These are phyloP conservation scores for Populus pruinosa DNA, from an alignment of 345 rosid species.

Conservation along the genomic window DNA sequence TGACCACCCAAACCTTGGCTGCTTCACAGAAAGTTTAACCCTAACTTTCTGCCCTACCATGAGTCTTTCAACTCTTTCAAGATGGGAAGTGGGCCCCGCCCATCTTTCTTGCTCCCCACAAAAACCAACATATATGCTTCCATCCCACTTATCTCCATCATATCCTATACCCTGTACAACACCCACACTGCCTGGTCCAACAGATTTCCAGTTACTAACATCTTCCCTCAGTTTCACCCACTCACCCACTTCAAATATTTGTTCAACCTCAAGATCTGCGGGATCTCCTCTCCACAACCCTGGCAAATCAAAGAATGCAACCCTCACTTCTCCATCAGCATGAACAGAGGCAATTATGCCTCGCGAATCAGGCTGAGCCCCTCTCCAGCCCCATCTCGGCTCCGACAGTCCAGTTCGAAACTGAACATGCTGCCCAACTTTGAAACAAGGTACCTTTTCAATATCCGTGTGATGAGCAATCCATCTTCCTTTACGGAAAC, in stretches of 20 bases:
- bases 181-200: constrained; percentile 78
- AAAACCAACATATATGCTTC: constrained; percentile 68
- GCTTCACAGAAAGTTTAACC: constrained; percentile 74
- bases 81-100: constrained; percentile 70
- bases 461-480: constrained; percentile 74
- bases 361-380: constrained; percentile 62
- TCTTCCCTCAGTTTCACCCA: constrained; percentile 75
- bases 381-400: constrained; percentile 99
- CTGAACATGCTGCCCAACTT: constrained; percentile 81
- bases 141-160: constrained; percentile 81
- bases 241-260: constrained; percentile 82
- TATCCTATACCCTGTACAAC: constrained; percentile 85
- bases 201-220: constrained; percentile 67
- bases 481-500: constrained; percentile 88
- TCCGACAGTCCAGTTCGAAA: constrained; percentile 73
- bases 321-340: constrained; percentile 90
- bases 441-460: constrained; percentile 73
- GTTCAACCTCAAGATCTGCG: constrained; percentile 74
- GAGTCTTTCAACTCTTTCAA: constrained; percentile 62
- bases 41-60: constrained; percentile 67
- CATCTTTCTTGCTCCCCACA: constrained; percentile 94
- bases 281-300: constrained; percentile 96
- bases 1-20: constrained; percentile 96
- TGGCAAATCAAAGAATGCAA: constrained; percentile 76
- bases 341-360: constrained; percentile 81